phyloP scores from a whole-genome alignment of 441 rosid genomes.

The Viola pubescens region DNA sequence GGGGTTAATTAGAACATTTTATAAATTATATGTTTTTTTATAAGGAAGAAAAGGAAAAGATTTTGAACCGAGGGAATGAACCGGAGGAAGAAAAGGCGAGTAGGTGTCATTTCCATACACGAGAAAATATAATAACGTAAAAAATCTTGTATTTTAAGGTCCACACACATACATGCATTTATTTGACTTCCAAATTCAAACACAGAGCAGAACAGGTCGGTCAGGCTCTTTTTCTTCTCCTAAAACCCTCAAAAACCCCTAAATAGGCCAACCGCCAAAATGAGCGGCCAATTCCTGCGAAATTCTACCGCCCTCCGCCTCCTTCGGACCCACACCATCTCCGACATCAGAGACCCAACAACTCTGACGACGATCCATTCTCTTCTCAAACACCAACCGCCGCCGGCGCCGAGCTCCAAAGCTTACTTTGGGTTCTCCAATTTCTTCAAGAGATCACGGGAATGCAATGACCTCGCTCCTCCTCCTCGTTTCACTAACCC shows the following conservation, averaged over 20 bases:
- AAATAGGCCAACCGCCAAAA: slow-evolving; percentile 7
- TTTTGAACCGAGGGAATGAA: neutral
- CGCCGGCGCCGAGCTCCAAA: slow-evolving; percentile 19
- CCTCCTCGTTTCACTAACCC: slow-evolving; percentile 22
- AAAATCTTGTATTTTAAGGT: neutral
- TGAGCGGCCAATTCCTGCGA: slow-evolving; percentile 36
- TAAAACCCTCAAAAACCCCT: slow-evolving; percentile 8
- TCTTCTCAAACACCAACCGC: slow-evolving; percentile 5
- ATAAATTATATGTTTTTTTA: neutral
- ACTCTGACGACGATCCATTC: neutral
- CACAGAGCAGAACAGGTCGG: neutral
- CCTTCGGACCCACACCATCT: slow-evolving; percentile 16
- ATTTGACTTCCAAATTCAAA: neutral
- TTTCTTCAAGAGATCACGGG: slow-evolving; percentile 29
- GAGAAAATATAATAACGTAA: neutral
- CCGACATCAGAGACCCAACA: slow-evolving; percentile 12
- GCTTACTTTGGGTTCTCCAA: slow-evolving; percentile 32
- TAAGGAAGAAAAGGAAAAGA: neutral
- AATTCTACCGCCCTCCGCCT: slow-evolving; percentile 22
- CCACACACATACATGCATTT: neutral
- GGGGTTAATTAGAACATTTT: neutral
- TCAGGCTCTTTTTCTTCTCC: neutral
- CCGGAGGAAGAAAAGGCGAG: slow-evolving; percentile 13
- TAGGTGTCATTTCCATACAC: slow-evolving; percentile 3
- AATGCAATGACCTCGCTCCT: slow-evolving; percentile 21